A percentile compares a stretch with the other conserved stretches of the same genome.
Evolutionary conservation across 1,139 yeast genomes (phyloP).

Genomic region (Maudiozyma humilis): DNA sequence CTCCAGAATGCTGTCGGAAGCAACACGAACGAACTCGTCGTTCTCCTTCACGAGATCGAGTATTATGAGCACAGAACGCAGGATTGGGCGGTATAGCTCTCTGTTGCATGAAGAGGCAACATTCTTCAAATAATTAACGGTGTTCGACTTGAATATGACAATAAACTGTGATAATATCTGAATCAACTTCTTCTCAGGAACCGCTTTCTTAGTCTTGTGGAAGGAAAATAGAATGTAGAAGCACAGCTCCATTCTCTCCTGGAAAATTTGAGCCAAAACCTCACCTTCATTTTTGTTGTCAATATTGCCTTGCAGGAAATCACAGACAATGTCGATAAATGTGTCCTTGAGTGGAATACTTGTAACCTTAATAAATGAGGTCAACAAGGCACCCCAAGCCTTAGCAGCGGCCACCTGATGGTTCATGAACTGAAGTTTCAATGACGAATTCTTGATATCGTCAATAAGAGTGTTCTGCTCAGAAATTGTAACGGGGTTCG

Average conservation of each 20-base stretch:
- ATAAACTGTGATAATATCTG: constrained; percentile 21
- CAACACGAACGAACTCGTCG: constrained; percentile 38
- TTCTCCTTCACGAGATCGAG: constrained; percentile 40
- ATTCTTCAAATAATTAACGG: constrained; percentile 39
- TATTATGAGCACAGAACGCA: constrained; percentile 49
- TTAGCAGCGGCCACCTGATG: constrained; percentile 65
- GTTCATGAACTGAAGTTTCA: constrained; percentile 54
- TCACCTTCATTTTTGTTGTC: constrained; percentile 47
- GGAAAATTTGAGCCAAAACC: constrained; percentile 36
- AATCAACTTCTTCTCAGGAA: constrained; percentile 22
- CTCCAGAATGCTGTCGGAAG: constrained; percentile 45
- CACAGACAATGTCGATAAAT: constrained; percentile 40
- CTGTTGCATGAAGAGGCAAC: constrained; percentile 34
- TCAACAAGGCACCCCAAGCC: constrained; percentile 69
- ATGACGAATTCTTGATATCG: constrained; percentile 51
- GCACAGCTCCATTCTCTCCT: constrained; percentile 60
- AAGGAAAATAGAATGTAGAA: constrained; percentile 53
- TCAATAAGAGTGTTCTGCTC: constrained; percentile 36
- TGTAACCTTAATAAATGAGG: constrained; percentile 45
- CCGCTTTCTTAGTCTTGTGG: constrained; percentile 27
- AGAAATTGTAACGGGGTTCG: constrained; percentile 41
- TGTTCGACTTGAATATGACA: constrained; percentile 37
- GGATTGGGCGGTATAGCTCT: constrained; percentile 49
- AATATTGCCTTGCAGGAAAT: constrained; percentile 45
- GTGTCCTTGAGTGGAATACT: constrained; percentile 31